Evolutionary conservation across 2,329 filamentous ascomycete genomes (phyloP).

Genomic region (Ascochyta fabae): DNA sequence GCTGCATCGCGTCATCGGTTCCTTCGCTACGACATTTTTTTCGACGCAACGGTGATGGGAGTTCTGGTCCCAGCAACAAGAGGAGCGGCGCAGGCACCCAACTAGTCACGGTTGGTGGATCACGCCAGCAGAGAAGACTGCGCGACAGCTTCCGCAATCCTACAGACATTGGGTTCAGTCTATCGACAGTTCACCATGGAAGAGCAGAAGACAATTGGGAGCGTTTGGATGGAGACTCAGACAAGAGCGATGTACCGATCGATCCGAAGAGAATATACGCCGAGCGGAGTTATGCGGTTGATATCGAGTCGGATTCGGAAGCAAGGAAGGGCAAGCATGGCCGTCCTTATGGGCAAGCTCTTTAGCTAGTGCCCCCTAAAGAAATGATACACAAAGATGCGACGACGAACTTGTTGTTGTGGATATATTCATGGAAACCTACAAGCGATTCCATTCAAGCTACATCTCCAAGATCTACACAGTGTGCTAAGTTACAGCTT

Average conservation of each 20-base stretch:
- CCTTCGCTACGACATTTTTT: conserved; percentile 28
- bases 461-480: too few relatives aligned
- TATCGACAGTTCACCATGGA: conserved; percentile 21
- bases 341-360: not conserved
- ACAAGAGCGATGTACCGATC: conserved; percentile 21
- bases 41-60: conserved; percentile 14
- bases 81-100: conserved; percentile 13
- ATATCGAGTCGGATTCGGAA: conserved; percentile 19
- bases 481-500: too few relatives aligned
- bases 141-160: conserved; percentile 19
- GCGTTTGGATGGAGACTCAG: conserved; percentile 25
- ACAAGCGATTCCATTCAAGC: too few relatives aligned
- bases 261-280: conserved; percentile 20
- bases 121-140: conserved; percentile 6
- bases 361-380: not conserved
- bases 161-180: conserved; percentile 23
- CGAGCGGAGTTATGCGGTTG: conserved; percentile 22
- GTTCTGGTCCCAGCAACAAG: conserved; percentile 20
- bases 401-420: too few relatives aligned
- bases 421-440: too few relatives aligned
- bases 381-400: not conserved
- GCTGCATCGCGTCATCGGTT: conserved; percentile 28
- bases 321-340: not conserved
- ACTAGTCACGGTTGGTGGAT: conserved; percentile 15
- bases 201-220: conserved; percentile 26